Evolutionary conservation across 257 asterid genomes (phyloP), one percentile per base, ranked within the genome.

Genomic region (Scutellaria baicalensis): DNA sequence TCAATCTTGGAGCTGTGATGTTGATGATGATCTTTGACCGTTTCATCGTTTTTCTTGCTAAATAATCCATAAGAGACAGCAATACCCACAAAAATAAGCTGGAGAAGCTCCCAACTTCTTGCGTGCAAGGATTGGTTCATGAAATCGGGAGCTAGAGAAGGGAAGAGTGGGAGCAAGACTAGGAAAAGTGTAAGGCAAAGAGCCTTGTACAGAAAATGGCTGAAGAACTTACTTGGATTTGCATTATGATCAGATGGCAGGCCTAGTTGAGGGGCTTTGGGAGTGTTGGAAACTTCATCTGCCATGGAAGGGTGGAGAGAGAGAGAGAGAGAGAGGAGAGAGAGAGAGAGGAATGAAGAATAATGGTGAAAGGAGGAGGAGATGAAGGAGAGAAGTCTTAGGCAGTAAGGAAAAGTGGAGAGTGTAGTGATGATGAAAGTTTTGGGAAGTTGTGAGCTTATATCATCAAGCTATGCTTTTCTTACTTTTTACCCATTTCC

Each of bases 41-140:
- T 18, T 11, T 83, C 93, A 16, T 89, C 96, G 18, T 87, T 91
- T 79, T 81, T 85, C 84, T 69, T 83, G 86, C 99, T 91, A 38
- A 94, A 94, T 0, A 91, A 75, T 3, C 99, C 99, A 50, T 94
- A 94, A 17, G 99, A 94, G 59, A 94, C 98, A 13, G 97, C 97
- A 36, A 94, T 84, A 13, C 99, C 99, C 48, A 94, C 97, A 63
- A 88, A 86, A 68, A 94, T 71, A 6, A 94, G 89, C 82, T 94
- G 99, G 58, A 94, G 75, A 74, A 91, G 81, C 84, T 94, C 99
- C 97, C 97, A 91, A 49, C 89, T 89, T 65, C 86, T 78, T 0
- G 95, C 82, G 20, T 89, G 84, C 0, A 87, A 55, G 38, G 86
- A 77, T 73, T 86, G 95, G 83, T 70, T 90, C 7, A 93, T 31